Percentiles rank a stretch among this genome's conserved stretches.
Conservation (phyloP, 352 stramenopile genomes). For the Pythium myriotylum region DNA sequence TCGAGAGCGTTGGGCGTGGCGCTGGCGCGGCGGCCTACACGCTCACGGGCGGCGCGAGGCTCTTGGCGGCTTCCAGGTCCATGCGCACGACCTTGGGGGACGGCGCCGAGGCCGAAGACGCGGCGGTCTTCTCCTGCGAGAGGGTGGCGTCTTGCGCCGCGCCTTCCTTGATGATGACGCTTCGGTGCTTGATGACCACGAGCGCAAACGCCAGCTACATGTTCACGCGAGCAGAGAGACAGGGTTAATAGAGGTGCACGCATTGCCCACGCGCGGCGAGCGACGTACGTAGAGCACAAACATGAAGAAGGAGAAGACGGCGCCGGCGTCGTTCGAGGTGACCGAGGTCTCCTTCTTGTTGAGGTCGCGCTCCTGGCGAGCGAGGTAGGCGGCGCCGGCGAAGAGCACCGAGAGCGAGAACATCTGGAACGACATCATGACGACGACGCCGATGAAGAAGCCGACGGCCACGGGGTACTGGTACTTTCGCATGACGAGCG, state of each 20-base stretch:
- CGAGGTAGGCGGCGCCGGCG: conserved; percentile 68
- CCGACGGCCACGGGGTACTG: conserved; percentile 83
- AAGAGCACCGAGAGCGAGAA: conserved; percentile 84
- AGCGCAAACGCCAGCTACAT: conserved; percentile 59
- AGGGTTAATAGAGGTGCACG: neutral
- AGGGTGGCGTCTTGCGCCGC: conserved; percentile 43
- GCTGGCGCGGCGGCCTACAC: conserved; percentile 37
- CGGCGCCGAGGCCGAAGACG: conserved; percentile 34
- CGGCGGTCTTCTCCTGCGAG: conserved; percentile 52
- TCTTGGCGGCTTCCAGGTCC: conserved; percentile 61
- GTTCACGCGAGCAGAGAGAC: neutral
- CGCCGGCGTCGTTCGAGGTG: conserved; percentile 74
- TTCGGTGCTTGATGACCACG: conserved; percentile 76
- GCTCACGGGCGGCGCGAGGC: conserved; percentile 65
- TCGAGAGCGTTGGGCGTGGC: neutral
- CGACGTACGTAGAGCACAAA: conserved; percentile 86
- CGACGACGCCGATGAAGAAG: conserved; percentile 90
- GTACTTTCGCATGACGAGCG: conserved; percentile 91
- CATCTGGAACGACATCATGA: conserved; percentile 91
- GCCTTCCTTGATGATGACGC: conserved; percentile 84
- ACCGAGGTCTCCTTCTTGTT: conserved; percentile 59
- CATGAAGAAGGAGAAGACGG: conserved; percentile 88
- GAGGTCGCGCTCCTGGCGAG: conserved; percentile 62
- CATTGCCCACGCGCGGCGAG: neutral
- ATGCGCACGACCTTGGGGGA: conserved; percentile 69